Percentiles rank a stretch among this genome's conserved stretches.
Evolutionary conservation across 805 yeast genomes (phyloP).

Genomic region (Blastobotrys robertii): DNA sequence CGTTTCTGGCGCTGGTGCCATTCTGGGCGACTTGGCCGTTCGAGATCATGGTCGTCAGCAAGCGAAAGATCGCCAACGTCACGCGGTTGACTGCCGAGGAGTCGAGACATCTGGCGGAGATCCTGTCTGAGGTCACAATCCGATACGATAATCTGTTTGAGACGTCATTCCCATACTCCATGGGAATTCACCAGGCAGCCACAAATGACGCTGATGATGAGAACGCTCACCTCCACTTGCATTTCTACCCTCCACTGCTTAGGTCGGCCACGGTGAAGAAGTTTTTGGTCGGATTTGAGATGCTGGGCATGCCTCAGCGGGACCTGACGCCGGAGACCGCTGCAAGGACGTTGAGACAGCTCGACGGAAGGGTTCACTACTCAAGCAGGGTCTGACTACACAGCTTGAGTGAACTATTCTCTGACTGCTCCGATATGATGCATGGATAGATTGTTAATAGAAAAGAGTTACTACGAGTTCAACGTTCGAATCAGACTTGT

Average conservation of each 20-base stretch:
- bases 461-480: no score
- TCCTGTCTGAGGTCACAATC: slow-evolving; percentile 43
- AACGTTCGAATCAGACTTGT: no score
- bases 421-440: no score
- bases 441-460: no score
- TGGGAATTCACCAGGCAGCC: slow-evolving; percentile 77
- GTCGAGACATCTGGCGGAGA: slow-evolving; percentile 44
- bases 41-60: slow-evolving; percentile 56
- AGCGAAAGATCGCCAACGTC: slow-evolving; percentile 42
- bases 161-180: slow-evolving; percentile 67
- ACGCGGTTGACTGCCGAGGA: slow-evolving; percentile 39
- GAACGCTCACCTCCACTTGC: slow-evolving; percentile 52
- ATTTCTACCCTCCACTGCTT: slow-evolving; percentile 69
- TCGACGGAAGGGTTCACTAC: slow-evolving; percentile 14
- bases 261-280: slow-evolving; percentile 68
- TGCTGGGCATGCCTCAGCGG: slow-evolving; percentile 50
- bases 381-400: no score
- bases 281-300: slow-evolving; percentile 65
- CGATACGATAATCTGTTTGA: slow-evolving; percentile 63
- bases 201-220: slow-evolving; percentile 34
- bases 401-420: no score
- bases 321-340: slow-evolving; percentile 61
- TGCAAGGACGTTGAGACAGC: slow-evolving; percentile 39
- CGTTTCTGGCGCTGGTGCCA: slow-evolving; percentile 61
- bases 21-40: slow-evolving; percentile 83